Evolutionary conservation across 176 grass and related monocot species (phyloP).

Genomic region (Chloris gayana): DNA sequence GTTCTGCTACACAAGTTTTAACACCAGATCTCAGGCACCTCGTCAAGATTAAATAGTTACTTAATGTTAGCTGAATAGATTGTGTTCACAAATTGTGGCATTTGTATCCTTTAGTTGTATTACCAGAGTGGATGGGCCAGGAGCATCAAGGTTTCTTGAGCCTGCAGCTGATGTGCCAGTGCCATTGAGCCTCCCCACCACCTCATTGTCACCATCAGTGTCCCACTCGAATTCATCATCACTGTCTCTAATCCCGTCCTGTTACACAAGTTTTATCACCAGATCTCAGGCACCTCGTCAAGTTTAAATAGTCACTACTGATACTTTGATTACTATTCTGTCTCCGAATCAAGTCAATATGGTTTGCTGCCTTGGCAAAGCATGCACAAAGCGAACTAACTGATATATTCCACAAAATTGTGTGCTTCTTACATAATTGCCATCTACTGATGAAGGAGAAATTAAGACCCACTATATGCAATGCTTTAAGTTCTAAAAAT

Average conservation of each 20-base stretch:
- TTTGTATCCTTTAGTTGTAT: slow-evolving; percentile 17
- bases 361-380: too few relatives aligned
- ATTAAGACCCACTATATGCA: background rate
- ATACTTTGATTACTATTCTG: too few relatives aligned
- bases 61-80: slow-evolving; percentile 21
- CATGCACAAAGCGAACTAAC: background rate
- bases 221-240: too few relatives aligned
- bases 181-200: too few relatives aligned
- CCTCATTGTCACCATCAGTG: too few relatives aligned
- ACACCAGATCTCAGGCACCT: background rate
- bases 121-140: background rate
- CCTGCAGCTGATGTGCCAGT: too few relatives aligned
- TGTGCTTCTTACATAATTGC: background rate
- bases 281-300: background rate
- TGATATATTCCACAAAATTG: background rate
- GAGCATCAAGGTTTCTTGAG: slow-evolving; percentile 16
- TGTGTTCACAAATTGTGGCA: background rate
- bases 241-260: too few relatives aligned
- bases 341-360: too few relatives aligned
- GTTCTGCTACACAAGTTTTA: slow-evolving; percentile 44
- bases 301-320: background rate
- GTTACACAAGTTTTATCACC: too few relatives aligned
- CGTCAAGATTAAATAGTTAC: background rate
- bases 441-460: background rate
- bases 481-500: too few relatives aligned